Percentiles rank a stretch among this genome's conserved stretches.
Conservation (phyloP, 1,284 basidiomycete species). For the Heliocybe sulcata region DNA sequence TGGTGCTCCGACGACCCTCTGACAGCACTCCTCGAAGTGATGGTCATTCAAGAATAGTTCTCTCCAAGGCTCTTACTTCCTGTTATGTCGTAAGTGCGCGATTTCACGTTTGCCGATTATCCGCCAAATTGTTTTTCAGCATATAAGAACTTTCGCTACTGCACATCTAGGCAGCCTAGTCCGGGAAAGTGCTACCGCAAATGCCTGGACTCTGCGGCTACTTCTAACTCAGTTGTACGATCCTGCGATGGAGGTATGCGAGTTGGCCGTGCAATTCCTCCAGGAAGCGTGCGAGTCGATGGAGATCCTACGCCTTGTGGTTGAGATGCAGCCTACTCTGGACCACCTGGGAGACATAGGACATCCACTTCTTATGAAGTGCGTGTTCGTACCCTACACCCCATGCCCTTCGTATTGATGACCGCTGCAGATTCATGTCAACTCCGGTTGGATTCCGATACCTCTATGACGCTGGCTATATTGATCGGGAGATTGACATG, state of each 20-base stretch:
- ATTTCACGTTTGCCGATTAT: background rate
- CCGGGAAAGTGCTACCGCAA: constrained; percentile 51
- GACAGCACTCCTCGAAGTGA: constrained; percentile 45
- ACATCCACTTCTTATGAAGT: constrained; percentile 85
- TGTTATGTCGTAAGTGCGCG: constrained; percentile 62
- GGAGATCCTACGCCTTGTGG: constrained; percentile 83
- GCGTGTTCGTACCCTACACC: no score
- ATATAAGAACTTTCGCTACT: constrained; percentile 86
- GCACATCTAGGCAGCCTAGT: constrained; percentile 81
- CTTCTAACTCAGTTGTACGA: constrained; percentile 96
- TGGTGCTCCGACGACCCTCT: constrained; percentile 2
- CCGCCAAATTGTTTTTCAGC: constrained; percentile 33
- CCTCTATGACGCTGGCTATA: constrained; percentile 87
- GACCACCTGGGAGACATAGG: constrained; percentile 94
- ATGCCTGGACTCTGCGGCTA: constrained; percentile 83
- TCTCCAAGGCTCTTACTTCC: constrained; percentile 92
- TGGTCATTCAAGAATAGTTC: constrained; percentile 85
- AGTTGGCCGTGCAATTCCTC: constrained; percentile 83
- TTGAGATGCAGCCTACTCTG: constrained; percentile 90
- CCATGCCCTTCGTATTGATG: no score
- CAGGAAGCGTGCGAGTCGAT: constrained; percentile 86
- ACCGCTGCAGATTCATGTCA: constrained; percentile 76
- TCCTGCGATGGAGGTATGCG: constrained; percentile 82
- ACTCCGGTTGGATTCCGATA: constrained; percentile 91
- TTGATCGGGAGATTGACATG: constrained; percentile 90